Evolutionary conservation across 1,139 yeast genomes (phyloP), one percentile per base, ranked within the genome.

Genomic region (Pichia sp.): DNA sequence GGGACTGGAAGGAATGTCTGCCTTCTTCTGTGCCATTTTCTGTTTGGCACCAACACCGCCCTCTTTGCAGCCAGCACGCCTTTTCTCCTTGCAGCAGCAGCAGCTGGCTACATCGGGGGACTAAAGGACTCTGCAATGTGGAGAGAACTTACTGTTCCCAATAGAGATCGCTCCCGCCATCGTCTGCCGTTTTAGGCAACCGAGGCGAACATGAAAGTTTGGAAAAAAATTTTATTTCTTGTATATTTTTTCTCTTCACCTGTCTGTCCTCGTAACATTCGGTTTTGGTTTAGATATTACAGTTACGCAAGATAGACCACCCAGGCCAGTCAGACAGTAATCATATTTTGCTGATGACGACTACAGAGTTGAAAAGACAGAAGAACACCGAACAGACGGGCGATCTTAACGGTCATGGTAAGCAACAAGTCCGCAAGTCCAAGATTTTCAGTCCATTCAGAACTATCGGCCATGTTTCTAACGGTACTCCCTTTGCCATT

Each of bases 401-500:
- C 10, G 16, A 7, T 7, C 16, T 7, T n/a, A 38, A 38, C 41
- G 19, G 16, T 13, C 13, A 38, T 38, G 5, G n/a, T 15, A 8
- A 36, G 3, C 44, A 41, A 7, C 49, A 50, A 7, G 53, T 56
- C 6, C 66, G 63, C 38, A 58, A 70, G 4, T 78, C 83, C 1
- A 76, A 73, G 60, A 72, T 80, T 38, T 80, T 80, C 62, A 73
- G 85, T 1, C 87, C 87, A 1, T 82, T 81, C 61, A 63, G 72
- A 61, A 68, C 66, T 15, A 64, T 70, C 29, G 95, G 95, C 7
- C 84, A 84, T 67, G 89, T 87, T 31, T 77, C 90, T 38, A 89
- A 90, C 66, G 85, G 82, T 36, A 77, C 80, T 1, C 98, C 98
- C 2, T 87, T 90, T 68, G 90, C 97, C 10, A 75, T 90, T 38